A percentile compares a stretch with the other conserved stretches of the same genome.
phyloP scores from a whole-genome alignment of 2,329 filamentous ascomycete genomes.

The Xylaria sp. region DNA sequence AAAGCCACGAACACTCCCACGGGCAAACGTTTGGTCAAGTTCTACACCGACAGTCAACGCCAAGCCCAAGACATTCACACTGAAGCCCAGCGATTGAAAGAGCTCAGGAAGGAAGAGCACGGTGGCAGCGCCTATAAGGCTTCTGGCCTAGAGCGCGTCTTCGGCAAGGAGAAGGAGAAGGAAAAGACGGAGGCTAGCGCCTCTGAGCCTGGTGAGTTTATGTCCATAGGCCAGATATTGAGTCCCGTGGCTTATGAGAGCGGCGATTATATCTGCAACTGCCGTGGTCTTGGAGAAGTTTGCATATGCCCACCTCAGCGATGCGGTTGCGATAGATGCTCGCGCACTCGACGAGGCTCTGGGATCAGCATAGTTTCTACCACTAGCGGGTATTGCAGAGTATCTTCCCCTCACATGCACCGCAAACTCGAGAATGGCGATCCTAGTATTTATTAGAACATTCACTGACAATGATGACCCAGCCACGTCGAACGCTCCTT shows the following conservation, averaged over 20 bases:
- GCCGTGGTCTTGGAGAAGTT: background rate
- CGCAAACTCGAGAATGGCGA: background rate
- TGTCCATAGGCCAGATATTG: constrained; percentile 35
- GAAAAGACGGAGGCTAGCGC: constrained; percentile 20
- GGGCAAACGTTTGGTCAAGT: constrained; percentile 85
- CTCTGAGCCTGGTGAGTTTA: constrained; percentile 37
- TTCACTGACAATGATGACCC: constrained; percentile 12
- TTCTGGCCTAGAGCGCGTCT: constrained; percentile 66
- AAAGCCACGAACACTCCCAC: constrained; percentile 89
- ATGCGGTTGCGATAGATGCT: constrained; percentile 11
- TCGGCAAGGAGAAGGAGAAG: constrained; percentile 63
- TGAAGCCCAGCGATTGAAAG: constrained; percentile 87
- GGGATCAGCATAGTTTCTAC: background rate
- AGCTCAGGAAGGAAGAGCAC: constrained; percentile 79
- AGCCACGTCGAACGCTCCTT: constrained; percentile 20
- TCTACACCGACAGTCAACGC: constrained; percentile 86
- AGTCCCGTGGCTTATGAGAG: constrained; percentile 19
- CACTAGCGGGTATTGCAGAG: constrained; percentile 15
- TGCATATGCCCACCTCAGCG: background rate
- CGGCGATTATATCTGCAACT: constrained; percentile 28
- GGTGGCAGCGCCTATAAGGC: constrained; percentile 70
- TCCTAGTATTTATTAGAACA: constrained; percentile 19
- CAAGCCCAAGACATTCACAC: constrained; percentile 94
- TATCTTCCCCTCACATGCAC: background rate
- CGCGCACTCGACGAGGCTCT: background rate